phyloP scores from a whole-genome alignment of 2,329 filamentous ascomycete genomes.

The Penicillium sp. region DNA sequence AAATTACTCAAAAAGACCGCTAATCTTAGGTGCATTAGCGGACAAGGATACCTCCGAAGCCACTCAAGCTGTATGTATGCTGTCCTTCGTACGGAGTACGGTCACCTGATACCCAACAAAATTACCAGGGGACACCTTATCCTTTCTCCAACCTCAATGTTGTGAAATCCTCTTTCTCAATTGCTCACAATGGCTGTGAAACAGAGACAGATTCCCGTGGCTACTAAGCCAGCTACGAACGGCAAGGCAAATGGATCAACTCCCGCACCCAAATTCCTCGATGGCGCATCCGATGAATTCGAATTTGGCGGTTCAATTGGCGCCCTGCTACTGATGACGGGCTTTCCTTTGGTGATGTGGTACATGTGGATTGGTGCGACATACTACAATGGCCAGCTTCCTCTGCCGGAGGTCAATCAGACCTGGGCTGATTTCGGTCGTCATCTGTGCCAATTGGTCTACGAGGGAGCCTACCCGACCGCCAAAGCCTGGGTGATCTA shows the following conservation, averaged over 20 bases:
- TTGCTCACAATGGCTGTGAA: background rate
- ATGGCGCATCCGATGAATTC: conserved; percentile 28
- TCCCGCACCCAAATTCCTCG: background rate
- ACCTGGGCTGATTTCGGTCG: conserved; percentile 65
- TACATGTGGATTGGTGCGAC: conserved; percentile 98
- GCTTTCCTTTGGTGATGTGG: conserved; percentile 91
- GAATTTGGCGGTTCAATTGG: conserved; percentile 88
- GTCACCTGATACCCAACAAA: background rate
- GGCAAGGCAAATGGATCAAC: background rate
- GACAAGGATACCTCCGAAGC: too few relatives aligned
- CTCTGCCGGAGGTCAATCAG: conserved; percentile 63
- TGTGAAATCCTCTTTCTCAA: background rate
- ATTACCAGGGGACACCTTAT: background rate
- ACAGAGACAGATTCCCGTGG: background rate
- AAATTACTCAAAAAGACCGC: too few relatives aligned
- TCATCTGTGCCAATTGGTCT: conserved; percentile 69
- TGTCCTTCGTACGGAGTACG: background rate
- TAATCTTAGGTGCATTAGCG: too few relatives aligned
- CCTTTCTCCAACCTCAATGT: background rate
- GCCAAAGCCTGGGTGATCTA: conserved; percentile 85
- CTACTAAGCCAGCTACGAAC: background rate
- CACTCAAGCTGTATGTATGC: too few relatives aligned
- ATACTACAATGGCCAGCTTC: conserved; percentile 81
- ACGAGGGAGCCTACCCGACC: conserved; percentile 79
- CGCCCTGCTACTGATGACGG: conserved; percentile 75